These are phyloP conservation scores for Mycena chlorophos DNA, from an alignment of 768 basidiomycete species.

Conservation along the genomic window DNA sequence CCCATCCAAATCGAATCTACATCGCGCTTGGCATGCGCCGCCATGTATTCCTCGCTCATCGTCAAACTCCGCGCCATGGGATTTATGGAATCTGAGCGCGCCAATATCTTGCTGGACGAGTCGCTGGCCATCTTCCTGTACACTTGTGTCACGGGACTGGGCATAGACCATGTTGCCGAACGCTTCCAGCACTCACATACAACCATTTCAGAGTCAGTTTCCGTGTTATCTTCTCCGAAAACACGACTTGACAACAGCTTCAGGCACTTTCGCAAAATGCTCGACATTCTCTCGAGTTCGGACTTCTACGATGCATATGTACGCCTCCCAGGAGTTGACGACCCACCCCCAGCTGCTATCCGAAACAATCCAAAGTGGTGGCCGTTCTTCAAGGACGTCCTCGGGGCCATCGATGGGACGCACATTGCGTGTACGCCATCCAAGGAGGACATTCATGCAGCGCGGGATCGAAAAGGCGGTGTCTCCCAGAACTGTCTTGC, in stretches of 20 bases:
- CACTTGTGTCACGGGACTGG: constrained; percentile 24
- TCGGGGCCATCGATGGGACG: too few relatives aligned
- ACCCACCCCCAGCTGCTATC: constrained; percentile 22
- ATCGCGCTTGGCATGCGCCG: constrained; percentile 12
- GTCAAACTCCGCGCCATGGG: background rate
- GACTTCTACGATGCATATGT: constrained; percentile 21
- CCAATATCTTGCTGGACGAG: constrained; percentile 24
- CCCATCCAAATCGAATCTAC: constrained; percentile 19
- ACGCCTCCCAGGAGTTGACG: constrained; percentile 15
- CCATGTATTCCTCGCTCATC: constrained; percentile 13
- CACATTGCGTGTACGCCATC: constrained; percentile 27
- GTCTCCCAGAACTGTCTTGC: constrained; percentile 41
- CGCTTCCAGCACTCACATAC: constrained; percentile 27
- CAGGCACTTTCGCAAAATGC: constrained; percentile 14
- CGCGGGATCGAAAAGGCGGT: constrained; percentile 31
- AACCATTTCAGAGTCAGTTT: constrained; percentile 24
- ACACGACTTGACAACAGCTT: constrained; percentile 3
- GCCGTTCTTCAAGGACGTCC: constrained; percentile 32
- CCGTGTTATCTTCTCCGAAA: constrained; percentile 15
- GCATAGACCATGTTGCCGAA: constrained; percentile 27
- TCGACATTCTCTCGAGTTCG: constrained; percentile 5
- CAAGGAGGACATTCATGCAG: constrained; percentile 17
- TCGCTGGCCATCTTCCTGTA: constrained; percentile 31
- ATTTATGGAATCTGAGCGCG: background rate
- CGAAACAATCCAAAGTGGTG: constrained; percentile 26